Evolutionary conservation across 1,284 basidiomycete species (phyloP), one percentile per base, ranked within the genome.

Genomic region (Waitea zeae): DNA sequence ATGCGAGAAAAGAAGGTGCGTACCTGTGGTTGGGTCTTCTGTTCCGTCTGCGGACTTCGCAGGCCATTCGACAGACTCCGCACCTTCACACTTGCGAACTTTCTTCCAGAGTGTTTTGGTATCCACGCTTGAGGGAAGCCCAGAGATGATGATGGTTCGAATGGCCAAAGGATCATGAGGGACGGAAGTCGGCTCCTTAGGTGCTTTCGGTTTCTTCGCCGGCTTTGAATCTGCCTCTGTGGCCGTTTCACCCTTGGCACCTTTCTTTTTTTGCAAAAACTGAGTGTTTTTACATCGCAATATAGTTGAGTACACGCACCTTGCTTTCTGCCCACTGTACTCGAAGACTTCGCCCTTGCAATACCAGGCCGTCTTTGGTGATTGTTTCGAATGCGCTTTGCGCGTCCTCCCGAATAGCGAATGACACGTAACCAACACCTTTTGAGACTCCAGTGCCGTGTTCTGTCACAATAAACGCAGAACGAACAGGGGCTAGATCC

Each of bases 381-480:
- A 77, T 62, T 36, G 69, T 67, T 28, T 73, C 64, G 38, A 81
- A 67, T 2, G 83, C 80, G 33, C 64, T 56, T 49, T 82, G 68
- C 3, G 92, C 95, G 58, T 98, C 95, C 46, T 95, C 84, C 37
- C 67, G 70, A 41, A 89, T 66, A 1, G 90, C 77, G 56, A 92
- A 98, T 0, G 88, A 81, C 40, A 97, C 88, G 53, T 97, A 98
- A 41, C 93, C 93, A n/a, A 97, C 89, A 44, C 93, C 95, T 52
- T 96, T 96, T 3, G 88, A 92, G 19, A 77, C 67, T 26, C 83
- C 80, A 0, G 79, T 74, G 30, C 72, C 76, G 31, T 68, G 70
- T 41, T 87, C 79, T 3, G 77, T 74, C 9, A 97, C 93, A 2
- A 99, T 77, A 50, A 99, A 98, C 0, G 90, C 93, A 24, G 84